These are phyloP conservation scores for Cyberlindnera americana DNA, from an alignment of 805 yeast genomes.

Conservation along the genomic window DNA sequence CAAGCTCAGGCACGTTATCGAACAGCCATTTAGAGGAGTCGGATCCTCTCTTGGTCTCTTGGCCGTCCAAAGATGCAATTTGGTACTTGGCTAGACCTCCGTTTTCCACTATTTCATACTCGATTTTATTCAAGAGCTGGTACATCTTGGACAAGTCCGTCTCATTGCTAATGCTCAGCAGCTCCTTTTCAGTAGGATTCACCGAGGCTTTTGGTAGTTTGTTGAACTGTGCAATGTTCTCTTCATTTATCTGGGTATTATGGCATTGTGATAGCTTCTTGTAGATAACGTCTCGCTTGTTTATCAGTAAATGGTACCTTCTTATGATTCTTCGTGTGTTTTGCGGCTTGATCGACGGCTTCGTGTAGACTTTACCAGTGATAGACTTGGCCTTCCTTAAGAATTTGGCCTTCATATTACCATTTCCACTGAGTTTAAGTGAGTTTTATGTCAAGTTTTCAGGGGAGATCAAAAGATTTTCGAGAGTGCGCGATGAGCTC, in stretches of 20 bases:
- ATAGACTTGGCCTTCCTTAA: slow-evolving; percentile 23
- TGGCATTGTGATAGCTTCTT: slow-evolving; percentile 27
- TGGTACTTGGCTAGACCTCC: slow-evolving; percentile 86
- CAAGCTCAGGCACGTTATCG: slow-evolving; percentile 57
- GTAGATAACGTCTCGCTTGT: slow-evolving; percentile 44
- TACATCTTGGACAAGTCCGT: slow-evolving; percentile 22
- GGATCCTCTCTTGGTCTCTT: slow-evolving; percentile 74
- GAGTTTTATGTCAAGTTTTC: neutral
- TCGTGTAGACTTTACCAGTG: slow-evolving; percentile 30
- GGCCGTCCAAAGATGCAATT: slow-evolving; percentile 83
- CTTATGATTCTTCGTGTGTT: slow-evolving; percentile 74
- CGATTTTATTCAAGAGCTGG: slow-evolving; percentile 47
- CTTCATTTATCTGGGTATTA: slow-evolving; percentile 23
- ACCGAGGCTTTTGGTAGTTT: slow-evolving; percentile 4
- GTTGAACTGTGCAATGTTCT: slow-evolving; percentile 20
- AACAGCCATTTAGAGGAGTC: slow-evolving; percentile 82
- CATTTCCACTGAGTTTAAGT: neutral
- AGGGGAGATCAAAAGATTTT: too few relatives aligned
- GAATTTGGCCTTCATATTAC: slow-evolving; percentile 10
- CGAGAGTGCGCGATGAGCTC: slow-evolving; percentile 6
- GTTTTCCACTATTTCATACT: slow-evolving; percentile 53
- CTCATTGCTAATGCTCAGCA: slow-evolving; percentile 15
- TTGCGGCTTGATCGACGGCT: slow-evolving; percentile 60
- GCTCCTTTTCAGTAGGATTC: slow-evolving; percentile 19
- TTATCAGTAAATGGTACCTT: slow-evolving; percentile 68